Conservation (phyloP, 2,329 filamentous ascomycete species). For the Sordariomycetes sp. region DNA sequence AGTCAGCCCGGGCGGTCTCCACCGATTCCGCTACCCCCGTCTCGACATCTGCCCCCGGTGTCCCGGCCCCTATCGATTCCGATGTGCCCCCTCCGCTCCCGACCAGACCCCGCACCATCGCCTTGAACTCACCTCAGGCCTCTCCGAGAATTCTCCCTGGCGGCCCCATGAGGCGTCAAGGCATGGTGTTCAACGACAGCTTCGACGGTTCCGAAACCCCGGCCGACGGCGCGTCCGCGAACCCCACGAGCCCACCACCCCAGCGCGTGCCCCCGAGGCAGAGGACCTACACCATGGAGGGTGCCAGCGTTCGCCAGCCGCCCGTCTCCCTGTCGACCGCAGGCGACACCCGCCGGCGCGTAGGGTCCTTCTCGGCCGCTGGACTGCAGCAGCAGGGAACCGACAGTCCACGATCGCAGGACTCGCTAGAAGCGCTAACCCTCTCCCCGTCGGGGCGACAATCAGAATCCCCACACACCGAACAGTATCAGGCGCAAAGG, state of each 20-base stretch:
- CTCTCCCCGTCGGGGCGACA: conserved; percentile 19
- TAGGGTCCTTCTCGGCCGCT: conserved; percentile 61
- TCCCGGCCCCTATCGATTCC: not conserved
- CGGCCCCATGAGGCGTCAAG: conserved; percentile 38
- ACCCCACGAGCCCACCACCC: conserved; percentile 25
- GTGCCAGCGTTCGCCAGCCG: conserved; percentile 36
- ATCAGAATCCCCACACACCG: conserved; percentile 8
- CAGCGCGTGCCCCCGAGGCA: conserved; percentile 21
- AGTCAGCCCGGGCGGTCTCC: conserved; percentile 3
- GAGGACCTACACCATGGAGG: conserved; percentile 47
- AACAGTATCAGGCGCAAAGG: conserved; percentile 15
- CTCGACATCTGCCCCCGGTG: not conserved
- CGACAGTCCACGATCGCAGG: conserved; percentile 29
- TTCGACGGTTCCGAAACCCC: conserved; percentile 29
- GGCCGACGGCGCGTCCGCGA: conserved; percentile 27
- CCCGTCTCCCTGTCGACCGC: conserved; percentile 20
- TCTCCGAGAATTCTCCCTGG: not conserved
- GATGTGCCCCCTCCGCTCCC: not conserved
- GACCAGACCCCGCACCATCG: not conserved
- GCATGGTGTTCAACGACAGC: conserved; percentile 49
- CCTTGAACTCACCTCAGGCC: conserved; percentile 17
- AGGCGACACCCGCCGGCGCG: conserved; percentile 46
- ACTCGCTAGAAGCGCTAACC: conserved; percentile 29
- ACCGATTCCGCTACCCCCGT: conserved; percentile 4
- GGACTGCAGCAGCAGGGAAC: conserved; percentile 40